A percentile compares a stretch with the other conserved stretches of the same genome.
phyloP scores from a whole-genome alignment of 345 rosid species.

The Nasturtium officinale region DNA sequence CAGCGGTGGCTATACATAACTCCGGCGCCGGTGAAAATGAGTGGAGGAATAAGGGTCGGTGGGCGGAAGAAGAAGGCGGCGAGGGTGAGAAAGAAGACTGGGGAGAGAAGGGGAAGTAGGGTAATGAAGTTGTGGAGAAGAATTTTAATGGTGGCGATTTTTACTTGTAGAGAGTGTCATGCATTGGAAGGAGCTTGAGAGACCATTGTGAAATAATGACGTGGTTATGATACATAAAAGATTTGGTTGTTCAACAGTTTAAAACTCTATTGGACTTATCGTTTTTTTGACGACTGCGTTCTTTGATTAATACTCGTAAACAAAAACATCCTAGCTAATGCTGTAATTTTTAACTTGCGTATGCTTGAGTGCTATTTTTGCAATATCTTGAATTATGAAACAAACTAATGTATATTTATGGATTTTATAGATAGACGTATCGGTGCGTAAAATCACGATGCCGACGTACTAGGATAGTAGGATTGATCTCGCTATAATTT shows the following conservation, averaged over 20 bases:
- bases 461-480: background rate
- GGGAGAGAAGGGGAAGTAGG: constrained; percentile 24
- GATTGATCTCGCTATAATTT: background rate
- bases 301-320: background rate
- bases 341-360: background rate
- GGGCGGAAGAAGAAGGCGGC: constrained; percentile 24
- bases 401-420: background rate
- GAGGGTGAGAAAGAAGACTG: constrained; percentile 28
- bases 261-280: background rate
- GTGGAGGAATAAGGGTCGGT: constrained; percentile 42
- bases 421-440: no score
- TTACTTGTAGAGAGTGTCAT: constrained; percentile 75
- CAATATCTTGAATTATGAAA: background rate
- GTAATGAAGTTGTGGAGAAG: constrained; percentile 52
- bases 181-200: constrained; percentile 58
- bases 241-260: background rate
- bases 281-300: background rate
- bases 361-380: background rate
- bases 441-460: background rate
- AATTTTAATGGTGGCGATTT: constrained; percentile 55
- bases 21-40: constrained; percentile 50
- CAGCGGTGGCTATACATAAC: constrained; percentile 74
- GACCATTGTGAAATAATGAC: constrained; percentile 17
- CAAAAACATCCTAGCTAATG: background rate
- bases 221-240: background rate